Evolutionary conservation across 768 basidiomycete genomes (phyloP).

Genomic region (Rhodotorula sphaerocarpa): DNA sequence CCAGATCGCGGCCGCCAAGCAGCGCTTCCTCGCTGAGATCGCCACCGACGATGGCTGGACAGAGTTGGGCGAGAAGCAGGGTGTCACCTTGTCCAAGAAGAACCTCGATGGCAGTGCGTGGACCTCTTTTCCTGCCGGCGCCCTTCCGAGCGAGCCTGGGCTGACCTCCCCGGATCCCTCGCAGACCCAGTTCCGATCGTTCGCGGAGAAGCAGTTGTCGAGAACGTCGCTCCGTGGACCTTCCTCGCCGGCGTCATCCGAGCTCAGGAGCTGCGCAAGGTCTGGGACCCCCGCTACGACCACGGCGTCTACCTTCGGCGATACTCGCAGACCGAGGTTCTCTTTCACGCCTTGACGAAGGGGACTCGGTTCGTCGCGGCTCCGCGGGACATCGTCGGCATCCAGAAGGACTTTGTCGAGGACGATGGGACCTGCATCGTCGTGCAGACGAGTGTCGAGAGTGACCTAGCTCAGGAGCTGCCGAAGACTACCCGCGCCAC

Average conservation of each 20-base stretch:
- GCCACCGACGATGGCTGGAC: background rate
- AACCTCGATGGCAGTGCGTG: background rate
- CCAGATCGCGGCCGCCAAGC: slow-evolving; percentile 1
- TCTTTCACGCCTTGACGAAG: background rate
- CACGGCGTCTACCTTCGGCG: background rate
- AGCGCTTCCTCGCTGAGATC: slow-evolving; percentile 9
- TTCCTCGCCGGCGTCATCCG: background rate
- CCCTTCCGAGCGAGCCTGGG: too few species aligned
- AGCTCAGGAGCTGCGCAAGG: background rate
- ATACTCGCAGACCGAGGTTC: background rate
- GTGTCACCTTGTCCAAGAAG: background rate
- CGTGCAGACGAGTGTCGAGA: background rate
- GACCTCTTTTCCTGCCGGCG: too few species aligned
- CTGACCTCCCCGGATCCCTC: too few species aligned
- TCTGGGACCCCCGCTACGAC: background rate
- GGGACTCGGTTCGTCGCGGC: background rate
- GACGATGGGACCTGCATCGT: background rate
- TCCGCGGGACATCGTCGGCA: background rate
- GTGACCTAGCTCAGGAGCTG: background rate
- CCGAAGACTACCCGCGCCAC: background rate
- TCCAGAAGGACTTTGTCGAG: background rate
- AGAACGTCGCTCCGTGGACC: slow-evolving; percentile 10
- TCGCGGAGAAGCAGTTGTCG: slow-evolving; percentile 9
- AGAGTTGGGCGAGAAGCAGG: background rate
- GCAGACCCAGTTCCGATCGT: slow-evolving; percentile 3